Base-by-base conservation (phyloP, 176 grass and related monocot species). In the Ensete glaucum region DNA sequence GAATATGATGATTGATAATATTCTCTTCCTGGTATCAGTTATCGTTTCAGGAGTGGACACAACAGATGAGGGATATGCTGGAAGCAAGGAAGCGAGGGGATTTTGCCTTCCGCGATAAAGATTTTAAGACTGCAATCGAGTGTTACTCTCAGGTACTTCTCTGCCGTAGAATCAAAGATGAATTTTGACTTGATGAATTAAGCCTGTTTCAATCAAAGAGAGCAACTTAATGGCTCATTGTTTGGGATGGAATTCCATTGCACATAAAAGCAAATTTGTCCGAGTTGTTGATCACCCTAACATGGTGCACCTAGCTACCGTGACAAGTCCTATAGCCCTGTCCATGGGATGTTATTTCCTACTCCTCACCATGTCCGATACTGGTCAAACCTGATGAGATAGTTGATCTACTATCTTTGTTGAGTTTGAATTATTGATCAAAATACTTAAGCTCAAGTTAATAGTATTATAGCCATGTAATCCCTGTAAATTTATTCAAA, bases 41-140 rank as follows among this genome's bases (percentile, higher is more conserved):
- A 65, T 98, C 94, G 15, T 98, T 98, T 76, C 94, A 98, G 64
- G 94, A 98, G 78, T 98, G 94, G 94, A 98, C 94, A 75, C 90
- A 98, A 53, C 94, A 93, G 82, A 98, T 98, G 90, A 89, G 90
- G 73, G 94, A 98, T 78, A 98, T 93, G 94, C 21, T 98, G 67
- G 94, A 98, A 2, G 90, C 94, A 49, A 83, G 94, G 74, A 98
- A 93, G 62, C 82, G 86, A 62, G 94, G 94, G 1, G 94, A 98
- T 81, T 87, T 88, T 72, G 94, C 90, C 60, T 98, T 98, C 62
- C 94, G 90, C 26, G 94, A 98, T 17, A 98, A 98, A 88, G 90
- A 98, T 85, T 98, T 98, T 72, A 98, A 85, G 85, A 75, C 80
- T 15, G 94, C 94, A 19, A 93, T 91, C 20, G 90, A 98, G 1